Evolutionary conservation across 169 alveolate genomes (phyloP), one percentile per base, ranked within the genome.

Genomic region (Plasmodium inui): DNA sequence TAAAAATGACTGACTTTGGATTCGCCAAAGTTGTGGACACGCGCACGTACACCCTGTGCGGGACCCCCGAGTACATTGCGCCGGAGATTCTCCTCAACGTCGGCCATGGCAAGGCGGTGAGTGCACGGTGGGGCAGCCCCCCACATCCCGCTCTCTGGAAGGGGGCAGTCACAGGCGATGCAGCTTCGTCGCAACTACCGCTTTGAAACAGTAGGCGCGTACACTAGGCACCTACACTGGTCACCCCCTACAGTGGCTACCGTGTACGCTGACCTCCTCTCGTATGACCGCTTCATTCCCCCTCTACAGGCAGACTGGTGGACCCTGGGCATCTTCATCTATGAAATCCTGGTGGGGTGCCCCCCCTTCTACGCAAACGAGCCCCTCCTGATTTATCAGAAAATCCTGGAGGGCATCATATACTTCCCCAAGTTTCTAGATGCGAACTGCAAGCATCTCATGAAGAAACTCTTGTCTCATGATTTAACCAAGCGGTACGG

Each of bases 21-120:
- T 98, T 99, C 94, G 99, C 99, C 19, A 99, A 99, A 96, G 98
- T 98, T 37, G 98, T 99, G 17, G 99, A 98, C 94, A 97, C 98
- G 61, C 98, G 99, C 83, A 99, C 99, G 4, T 99, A 97, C 95
- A 99, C 99, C 17, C 98, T 99, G 44, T 99, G 99, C 89, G 99
- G 99, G 6, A 99, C 99, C 22, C 99, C 99, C 9, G 99, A 99
- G 94, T 99, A 99, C 96, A 97, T 99, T 41, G 99, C 99, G 0
- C 99, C 99, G 0, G 99, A 99, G 95, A 99, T 99, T 80, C 97
- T 99, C 41, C 96, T 98, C 57, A 98, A 98, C 96, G 96, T 97
- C 72, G 99, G 99, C 1, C 99, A 98, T 93, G 99, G 99, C 70
- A 98, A 99, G 93, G 98, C 99, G 37, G 99, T 99, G 70, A 19